phyloP scores from a whole-genome alignment of 2,329 filamentous ascomycete genomes.

The Aspergillus tamarii region DNA sequence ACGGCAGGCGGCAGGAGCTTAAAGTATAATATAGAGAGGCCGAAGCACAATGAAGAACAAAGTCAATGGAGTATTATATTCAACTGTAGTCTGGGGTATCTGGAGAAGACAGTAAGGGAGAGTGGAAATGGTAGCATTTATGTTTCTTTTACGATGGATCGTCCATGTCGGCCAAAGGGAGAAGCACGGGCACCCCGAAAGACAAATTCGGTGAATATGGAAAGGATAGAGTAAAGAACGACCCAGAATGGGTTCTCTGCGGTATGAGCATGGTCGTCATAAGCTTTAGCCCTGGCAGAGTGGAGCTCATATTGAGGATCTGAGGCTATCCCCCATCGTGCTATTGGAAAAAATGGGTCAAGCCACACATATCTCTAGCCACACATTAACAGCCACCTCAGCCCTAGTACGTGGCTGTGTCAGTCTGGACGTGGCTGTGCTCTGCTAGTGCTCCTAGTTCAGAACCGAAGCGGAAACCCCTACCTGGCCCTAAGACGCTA shows the following conservation, averaged over 20 bases:
- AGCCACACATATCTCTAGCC: constrained; percentile 25
- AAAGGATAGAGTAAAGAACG: constrained; percentile 10
- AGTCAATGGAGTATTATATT: neutral
- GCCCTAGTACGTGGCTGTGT: constrained; percentile 10
- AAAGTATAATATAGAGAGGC: neutral
- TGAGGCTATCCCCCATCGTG: constrained; percentile 18
- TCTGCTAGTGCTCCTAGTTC: neutral
- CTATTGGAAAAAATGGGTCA: constrained; percentile 14
- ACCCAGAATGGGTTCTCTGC: constrained; percentile 16
- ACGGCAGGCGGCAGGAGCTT: constrained; percentile 3
- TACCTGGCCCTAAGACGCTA: constrained; percentile 1
- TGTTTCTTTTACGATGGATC: constrained; percentile 1
- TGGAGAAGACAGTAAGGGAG: neutral
- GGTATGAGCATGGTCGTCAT: constrained; percentile 12
- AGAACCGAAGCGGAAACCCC: neutral
- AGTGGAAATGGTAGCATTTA: constrained; percentile 4
- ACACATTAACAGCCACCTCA: constrained; percentile 18
- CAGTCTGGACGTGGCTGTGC: constrained; percentile 22
- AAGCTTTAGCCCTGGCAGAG: constrained; percentile 18
- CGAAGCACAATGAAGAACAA: neutral
- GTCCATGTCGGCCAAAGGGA: constrained; percentile 4
- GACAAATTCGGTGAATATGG: constrained; percentile 11
- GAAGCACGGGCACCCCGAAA: constrained; percentile 20
- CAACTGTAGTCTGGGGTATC: neutral
- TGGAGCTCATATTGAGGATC: constrained; percentile 14